Conservation (phyloP, 257 asterid species). For the Ilex asprella region DNA sequence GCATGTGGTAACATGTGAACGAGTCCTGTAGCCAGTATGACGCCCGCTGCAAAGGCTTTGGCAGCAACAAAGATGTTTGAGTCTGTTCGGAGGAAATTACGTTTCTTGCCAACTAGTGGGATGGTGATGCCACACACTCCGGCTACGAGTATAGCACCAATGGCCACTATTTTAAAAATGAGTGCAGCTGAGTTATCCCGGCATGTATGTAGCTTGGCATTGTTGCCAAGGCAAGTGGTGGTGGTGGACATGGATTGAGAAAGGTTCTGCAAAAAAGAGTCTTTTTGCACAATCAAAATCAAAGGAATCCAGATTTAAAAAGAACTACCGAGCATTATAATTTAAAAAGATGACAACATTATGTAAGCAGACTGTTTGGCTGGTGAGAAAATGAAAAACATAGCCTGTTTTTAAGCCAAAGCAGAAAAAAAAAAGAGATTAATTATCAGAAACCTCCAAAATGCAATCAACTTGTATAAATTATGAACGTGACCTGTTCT, state of each 20-base stretch:
- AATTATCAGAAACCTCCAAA: too few species aligned
- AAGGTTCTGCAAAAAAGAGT: slow-evolving; percentile 43
- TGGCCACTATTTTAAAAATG: slow-evolving; percentile 65
- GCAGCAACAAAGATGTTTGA: slow-evolving; percentile 73
- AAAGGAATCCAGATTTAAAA: slow-evolving; percentile 1
- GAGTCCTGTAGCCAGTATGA: slow-evolving; percentile 93
- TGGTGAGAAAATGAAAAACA: background rate
- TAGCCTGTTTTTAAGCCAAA: background rate
- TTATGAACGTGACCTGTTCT: too few species aligned
- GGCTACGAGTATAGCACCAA: slow-evolving; percentile 61
- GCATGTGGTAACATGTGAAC: slow-evolving; percentile 97
- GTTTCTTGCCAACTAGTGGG: slow-evolving; percentile 75
- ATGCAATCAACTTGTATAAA: too few species aligned
- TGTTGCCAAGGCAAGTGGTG: slow-evolving; percentile 26
- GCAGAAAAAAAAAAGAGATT: background rate
- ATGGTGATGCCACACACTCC: slow-evolving; percentile 78
- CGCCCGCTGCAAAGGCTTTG: slow-evolving; percentile 96
- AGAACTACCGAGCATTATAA: background rate
- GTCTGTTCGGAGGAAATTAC: slow-evolving; percentile 62
- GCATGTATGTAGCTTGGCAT: slow-evolving; percentile 41
- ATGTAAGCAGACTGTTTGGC: too few species aligned
- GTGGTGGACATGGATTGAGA: slow-evolving; percentile 52
- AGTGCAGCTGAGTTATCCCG: slow-evolving; percentile 54
- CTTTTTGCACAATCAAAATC: slow-evolving; percentile 34
- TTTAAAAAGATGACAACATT: background rate